Conservation (phyloP, 108 stramenopile species). For the Cyclotella distinguenda region DNA sequence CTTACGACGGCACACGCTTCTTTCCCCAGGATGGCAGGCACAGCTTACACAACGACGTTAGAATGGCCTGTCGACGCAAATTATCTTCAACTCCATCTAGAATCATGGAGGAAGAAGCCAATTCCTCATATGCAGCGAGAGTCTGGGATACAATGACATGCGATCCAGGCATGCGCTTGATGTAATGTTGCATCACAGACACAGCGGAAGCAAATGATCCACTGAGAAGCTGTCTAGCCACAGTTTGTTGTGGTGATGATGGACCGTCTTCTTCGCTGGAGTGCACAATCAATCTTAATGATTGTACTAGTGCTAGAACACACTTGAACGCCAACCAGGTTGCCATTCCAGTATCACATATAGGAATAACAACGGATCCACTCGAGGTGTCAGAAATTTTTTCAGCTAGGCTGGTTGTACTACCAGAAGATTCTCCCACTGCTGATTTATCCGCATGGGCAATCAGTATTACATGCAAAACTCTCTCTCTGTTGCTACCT, state of each 20-base stretch:
- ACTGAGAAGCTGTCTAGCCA: conserved; percentile 30
- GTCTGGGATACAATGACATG: conserved; percentile 55
- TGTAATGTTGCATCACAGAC: conserved; percentile 77
- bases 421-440: conserved; percentile 11
- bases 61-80: conserved; percentile 65
- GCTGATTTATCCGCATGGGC: conserved; percentile 51
- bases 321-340: conserved; percentile 51
- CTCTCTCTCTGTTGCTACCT: conserved; percentile 72
- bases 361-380: conserved; percentile 24
- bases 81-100: conserved; percentile 28
- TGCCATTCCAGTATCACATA: conserved; percentile 41
- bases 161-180: conserved; percentile 79
- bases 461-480: conserved; percentile 60
- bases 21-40: conserved; percentile 88
- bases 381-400: conserved; percentile 26
- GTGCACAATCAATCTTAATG: conserved; percentile 20
- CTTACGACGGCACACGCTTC: conserved; percentile 51
- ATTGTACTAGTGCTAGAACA: conserved; percentile 30
- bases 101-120: conserved; percentile 51
- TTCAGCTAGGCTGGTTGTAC: conserved; percentile 31
- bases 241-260: conserved; percentile 1
- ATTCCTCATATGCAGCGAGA: conserved; percentile 54
- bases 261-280: conserved; percentile 3
- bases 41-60: conserved; percentile 81
- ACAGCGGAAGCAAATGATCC: conserved; percentile 71